Evolutionary conservation across 1,284 basidiomycete genomes (phyloP).

Genomic region (Ustilago cynodontis): DNA sequence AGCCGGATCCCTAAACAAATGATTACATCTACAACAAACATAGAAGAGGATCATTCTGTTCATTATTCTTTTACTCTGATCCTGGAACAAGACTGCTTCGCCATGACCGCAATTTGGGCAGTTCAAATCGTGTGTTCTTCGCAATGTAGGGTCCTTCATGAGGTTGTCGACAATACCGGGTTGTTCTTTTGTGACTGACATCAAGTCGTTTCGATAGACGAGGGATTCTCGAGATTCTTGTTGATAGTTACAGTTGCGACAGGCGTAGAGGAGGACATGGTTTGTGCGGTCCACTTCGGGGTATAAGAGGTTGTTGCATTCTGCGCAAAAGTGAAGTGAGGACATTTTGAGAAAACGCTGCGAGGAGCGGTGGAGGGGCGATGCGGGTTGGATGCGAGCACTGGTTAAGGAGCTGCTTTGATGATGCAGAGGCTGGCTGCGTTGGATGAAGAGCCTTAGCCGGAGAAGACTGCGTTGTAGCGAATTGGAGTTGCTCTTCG

Average conservation of each 20-base stretch:
- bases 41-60: slow-evolving; percentile 69
- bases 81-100: slow-evolving; percentile 67
- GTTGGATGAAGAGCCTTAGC: background rate
- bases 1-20: slow-evolving; percentile 60
- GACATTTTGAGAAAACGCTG: slow-evolving; percentile 41
- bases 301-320: slow-evolving; percentile 88
- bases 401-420: background rate
- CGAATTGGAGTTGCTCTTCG: background rate
- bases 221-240: slow-evolving; percentile 87
- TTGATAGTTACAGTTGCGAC: slow-evolving; percentile 89
- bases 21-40: slow-evolving; percentile 65
- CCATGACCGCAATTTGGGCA: slow-evolving; percentile 64
- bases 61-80: slow-evolving; percentile 66
- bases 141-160: slow-evolving; percentile 87
- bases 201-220: slow-evolving; percentile 92
- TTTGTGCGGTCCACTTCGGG: slow-evolving; percentile 84
- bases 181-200: slow-evolving; percentile 93
- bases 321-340: slow-evolving; percentile 66
- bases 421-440: background rate
- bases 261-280: slow-evolving; percentile 89
- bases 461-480: background rate
- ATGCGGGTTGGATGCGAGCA: background rate
- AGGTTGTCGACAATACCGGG: slow-evolving; percentile 90
- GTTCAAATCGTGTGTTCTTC: slow-evolving; percentile 59
- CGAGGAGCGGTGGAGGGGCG: background rate